Conservation (phyloP, 805 yeast species). For the Wickerhamiella parazyma region DNA sequence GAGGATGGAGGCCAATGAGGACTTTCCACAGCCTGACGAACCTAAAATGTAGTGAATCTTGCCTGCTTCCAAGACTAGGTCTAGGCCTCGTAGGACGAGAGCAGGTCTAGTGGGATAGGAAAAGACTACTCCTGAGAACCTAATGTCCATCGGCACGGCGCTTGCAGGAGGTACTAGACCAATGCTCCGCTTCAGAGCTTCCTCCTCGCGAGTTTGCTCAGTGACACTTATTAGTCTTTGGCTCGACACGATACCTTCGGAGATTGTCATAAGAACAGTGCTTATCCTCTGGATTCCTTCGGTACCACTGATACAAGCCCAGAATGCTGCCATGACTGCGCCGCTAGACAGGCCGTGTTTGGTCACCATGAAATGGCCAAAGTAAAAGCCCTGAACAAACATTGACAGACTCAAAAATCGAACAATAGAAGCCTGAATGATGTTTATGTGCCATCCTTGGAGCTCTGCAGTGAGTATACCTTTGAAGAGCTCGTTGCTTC, state of each 20-base stretch:
- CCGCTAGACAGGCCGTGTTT: constrained; percentile 40
- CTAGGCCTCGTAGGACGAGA: constrained; percentile 35
- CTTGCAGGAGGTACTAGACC: constrained; percentile 15
- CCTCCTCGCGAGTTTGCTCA: constrained; percentile 14
- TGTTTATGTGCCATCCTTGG: constrained; percentile 32
- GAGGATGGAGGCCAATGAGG: constrained; percentile 57
- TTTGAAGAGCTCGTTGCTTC: constrained; percentile 28
- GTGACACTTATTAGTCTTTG: constrained; percentile 34
- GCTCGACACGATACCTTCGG: constrained; percentile 62
- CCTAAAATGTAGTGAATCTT: constrained; percentile 60
- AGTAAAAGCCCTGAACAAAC: constrained; percentile 90
- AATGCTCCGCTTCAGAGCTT: constrained; percentile 14
- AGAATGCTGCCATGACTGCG: constrained; percentile 67
- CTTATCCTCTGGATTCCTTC: constrained; percentile 42
- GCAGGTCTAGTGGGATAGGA: constrained; percentile 46
- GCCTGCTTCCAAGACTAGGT: constrained; percentile 34
- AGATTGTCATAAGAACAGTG: constrained; percentile 44
- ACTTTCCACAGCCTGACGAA: constrained; percentile 85
- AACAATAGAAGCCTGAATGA: constrained; percentile 43
- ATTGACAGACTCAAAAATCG: constrained; percentile 49
- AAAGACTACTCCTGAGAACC: constrained; percentile 29
- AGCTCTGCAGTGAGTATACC: constrained; percentile 32
- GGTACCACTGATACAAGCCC: constrained; percentile 66
- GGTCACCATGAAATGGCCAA: constrained; percentile 57
- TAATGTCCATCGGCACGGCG: constrained; percentile 11